Base-by-base conservation (phyloP, 441 rosid genomes). In the Melianthus villosus region DNA sequence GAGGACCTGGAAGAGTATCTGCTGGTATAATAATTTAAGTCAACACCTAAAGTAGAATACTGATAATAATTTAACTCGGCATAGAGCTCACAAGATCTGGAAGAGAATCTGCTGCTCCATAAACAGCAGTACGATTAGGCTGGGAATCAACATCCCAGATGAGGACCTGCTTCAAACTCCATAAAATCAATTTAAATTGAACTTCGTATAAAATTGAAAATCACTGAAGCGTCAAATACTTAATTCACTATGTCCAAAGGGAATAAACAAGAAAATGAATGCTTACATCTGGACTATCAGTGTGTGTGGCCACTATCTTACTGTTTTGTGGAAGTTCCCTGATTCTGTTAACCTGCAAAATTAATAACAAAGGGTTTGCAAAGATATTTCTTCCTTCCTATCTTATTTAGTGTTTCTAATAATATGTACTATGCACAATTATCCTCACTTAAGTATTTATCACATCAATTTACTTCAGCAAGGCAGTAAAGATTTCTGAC, bases 141-240 rank as follows among this genome's bases (percentile, higher is more conserved):
- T 91, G 98, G 34, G 94, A 66, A 57, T 85, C 98, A 34, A 91
- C 91, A 57, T 91, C 96, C 98, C 98, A 91, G 33, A 91, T 75
- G 60, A 91, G 93, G 54, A 91, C 91, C 98, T 91, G 62, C 20
- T 10, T 15, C 3, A 4, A n/a, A 14, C 7, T n/a, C 32, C 28
- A 16, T 13, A 11, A 22, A 7, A 30, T 20, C 16, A 30, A 14
- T 38, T 15, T 10, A 15, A 3, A 39, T 1, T 22, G 32, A 2
- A 9, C 12, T 7, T 48, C 32, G 8, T 8, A 13, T 35, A 6
- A 16, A 22, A 46, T 16, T 22, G 2, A 30, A 29, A 12, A 38
- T 6, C 12, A 17, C 15, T 17, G 22, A 22, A 7, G 17, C 22
- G n/a, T 8, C 16, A 17, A 4, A 9, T 9, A 34, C 18, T 10